Evolutionary conservation across 2,329 filamentous ascomycete genomes (phyloP).

Genomic region (Dactylonectria estremocensis): DNA sequence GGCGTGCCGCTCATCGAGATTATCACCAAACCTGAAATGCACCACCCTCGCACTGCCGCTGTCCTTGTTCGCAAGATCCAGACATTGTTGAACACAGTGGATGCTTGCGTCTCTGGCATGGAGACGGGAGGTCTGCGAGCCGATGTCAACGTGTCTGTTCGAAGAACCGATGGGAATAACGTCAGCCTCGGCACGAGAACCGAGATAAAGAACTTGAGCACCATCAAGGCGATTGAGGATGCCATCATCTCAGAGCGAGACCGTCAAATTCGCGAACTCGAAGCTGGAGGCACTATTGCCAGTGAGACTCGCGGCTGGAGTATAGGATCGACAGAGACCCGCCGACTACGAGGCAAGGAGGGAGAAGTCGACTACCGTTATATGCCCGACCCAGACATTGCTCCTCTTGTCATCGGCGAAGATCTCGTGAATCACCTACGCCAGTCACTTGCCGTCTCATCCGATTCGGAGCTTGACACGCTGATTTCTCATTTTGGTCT

Average conservation of each 20-base stretch:
- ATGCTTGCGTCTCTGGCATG: constrained; percentile 93
- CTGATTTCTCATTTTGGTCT: constrained; percentile 77
- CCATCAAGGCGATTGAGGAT: constrained; percentile 95
- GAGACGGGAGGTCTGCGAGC: constrained; percentile 91
- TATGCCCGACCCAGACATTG: constrained; percentile 96
- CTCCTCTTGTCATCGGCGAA: constrained; percentile 81
- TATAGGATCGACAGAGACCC: constrained; percentile 85
- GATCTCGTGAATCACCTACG: constrained; percentile 78
- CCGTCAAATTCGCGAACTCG: constrained; percentile 86
- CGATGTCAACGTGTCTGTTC: constrained; percentile 95
- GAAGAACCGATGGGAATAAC: constrained; percentile 64
- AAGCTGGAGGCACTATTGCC: constrained; percentile 80
- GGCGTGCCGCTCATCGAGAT: constrained; percentile 95
- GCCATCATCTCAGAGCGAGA: constrained; percentile 93
- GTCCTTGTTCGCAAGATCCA: constrained; percentile 93
- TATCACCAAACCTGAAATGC: constrained; percentile 91
- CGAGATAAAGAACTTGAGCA: constrained; percentile 97
- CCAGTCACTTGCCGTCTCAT: constrained; percentile 76
- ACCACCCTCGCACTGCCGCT: constrained; percentile 88
- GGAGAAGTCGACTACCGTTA: constrained; percentile 98
- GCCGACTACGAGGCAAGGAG: constrained; percentile 89
- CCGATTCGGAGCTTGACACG: constrained; percentile 78
- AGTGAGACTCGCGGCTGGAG: constrained; percentile 97
- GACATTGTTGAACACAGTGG: constrained; percentile 81
- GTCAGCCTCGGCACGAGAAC: constrained; percentile 83